phyloP scores from a whole-genome alignment of 2,329 filamentous ascomycete genomes.

The Alternaria conjuncta region DNA sequence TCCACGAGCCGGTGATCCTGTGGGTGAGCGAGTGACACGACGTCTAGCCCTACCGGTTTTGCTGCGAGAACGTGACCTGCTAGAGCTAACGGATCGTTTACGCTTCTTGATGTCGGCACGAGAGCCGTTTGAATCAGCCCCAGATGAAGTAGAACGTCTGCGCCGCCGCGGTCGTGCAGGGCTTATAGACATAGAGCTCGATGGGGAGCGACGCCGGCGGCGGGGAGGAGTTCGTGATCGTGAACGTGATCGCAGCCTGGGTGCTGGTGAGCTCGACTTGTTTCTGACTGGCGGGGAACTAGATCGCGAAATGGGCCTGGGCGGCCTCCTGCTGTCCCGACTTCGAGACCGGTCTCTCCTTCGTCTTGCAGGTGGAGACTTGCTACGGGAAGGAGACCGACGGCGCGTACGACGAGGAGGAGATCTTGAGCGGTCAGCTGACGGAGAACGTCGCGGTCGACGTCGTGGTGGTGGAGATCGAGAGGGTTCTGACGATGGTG shows the following conservation, averaged over 20 bases:
- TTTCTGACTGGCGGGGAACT: slow-evolving; percentile 51
- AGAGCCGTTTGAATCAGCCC: slow-evolving; percentile 51
- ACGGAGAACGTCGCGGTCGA: slow-evolving; percentile 35
- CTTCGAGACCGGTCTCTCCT: slow-evolving; percentile 40
- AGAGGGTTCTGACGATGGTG: slow-evolving; percentile 25
- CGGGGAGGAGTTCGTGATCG: slow-evolving; percentile 41
- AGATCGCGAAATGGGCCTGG: slow-evolving; percentile 55
- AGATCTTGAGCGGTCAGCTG: slow-evolving; percentile 39
- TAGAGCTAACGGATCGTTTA: slow-evolving; percentile 51
- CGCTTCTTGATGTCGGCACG: slow-evolving; percentile 59
- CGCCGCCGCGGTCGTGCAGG: slow-evolving; percentile 50
- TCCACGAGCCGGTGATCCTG: slow-evolving; percentile 20
- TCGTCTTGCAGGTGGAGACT: slow-evolving; percentile 25
- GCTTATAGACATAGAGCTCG: slow-evolving; percentile 49
- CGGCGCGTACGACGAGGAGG: slow-evolving; percentile 31
- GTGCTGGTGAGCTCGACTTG: slow-evolving; percentile 62
- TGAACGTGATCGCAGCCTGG: slow-evolving; percentile 50
- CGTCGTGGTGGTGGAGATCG: slow-evolving; percentile 36
- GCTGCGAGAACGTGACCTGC: slow-evolving; percentile 42
- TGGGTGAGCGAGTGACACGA: slow-evolving; percentile 26
- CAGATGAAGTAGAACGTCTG: slow-evolving; percentile 52
- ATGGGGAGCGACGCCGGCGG: slow-evolving; percentile 46
- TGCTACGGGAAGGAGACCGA: slow-evolving; percentile 20
- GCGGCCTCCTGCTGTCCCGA: slow-evolving; percentile 37
- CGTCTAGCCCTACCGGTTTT: slow-evolving; percentile 25